Base-by-base conservation (phyloP, 257 asterid species). In the Primulina eburnea region DNA sequence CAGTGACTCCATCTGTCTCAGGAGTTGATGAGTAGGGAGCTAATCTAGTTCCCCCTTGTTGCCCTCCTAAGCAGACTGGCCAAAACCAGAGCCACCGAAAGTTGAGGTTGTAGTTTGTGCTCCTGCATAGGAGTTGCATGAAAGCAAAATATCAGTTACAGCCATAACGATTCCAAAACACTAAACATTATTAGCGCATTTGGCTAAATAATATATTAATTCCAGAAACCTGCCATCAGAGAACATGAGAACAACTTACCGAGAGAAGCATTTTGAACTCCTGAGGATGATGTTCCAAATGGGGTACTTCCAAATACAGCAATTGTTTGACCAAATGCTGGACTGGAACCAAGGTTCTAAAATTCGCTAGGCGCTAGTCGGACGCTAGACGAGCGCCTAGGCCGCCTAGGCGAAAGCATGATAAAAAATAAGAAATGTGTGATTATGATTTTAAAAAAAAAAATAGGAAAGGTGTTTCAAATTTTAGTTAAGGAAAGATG, bases 61-160 rank as follows among this genome's bases (percentile, higher is more conserved):
- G 99, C 71, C 83, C 87, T 79, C 92, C 96, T 83, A 82, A 64
- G 85, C 57, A 69, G 96, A 68, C 78, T 88, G 98, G 71, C 91
- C 89, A 71, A 90, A 87, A 59, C 84, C 86, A 47, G 92, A 26
- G 83, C 76, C 67, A 24, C 95, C 93, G 81, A 89, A 90, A 9
- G 85, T 14, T 2, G 95, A 78, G 21, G 88, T 76, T 37, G 95
- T 76, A 55, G 88, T 70, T 77, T 89, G 97, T 69, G 88, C 79
- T 67, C 99, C 99, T 93, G 83, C 65, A 80, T 60, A 26, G 43
- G 24, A 65, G 24, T 21, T 21, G 24, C 24, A 21, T 21, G 24
- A 21, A 21, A 21, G 24, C 24, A 21, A 21, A 21, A 21, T 21
- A 61, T 71, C 71, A 78, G 58, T 59, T 73, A 35, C 76, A 72